Percentiles rank a stretch among this genome's conserved stretches.
Conservation (phyloP, 768 basidiomycete species). For the Nidularia sp. region DNA sequence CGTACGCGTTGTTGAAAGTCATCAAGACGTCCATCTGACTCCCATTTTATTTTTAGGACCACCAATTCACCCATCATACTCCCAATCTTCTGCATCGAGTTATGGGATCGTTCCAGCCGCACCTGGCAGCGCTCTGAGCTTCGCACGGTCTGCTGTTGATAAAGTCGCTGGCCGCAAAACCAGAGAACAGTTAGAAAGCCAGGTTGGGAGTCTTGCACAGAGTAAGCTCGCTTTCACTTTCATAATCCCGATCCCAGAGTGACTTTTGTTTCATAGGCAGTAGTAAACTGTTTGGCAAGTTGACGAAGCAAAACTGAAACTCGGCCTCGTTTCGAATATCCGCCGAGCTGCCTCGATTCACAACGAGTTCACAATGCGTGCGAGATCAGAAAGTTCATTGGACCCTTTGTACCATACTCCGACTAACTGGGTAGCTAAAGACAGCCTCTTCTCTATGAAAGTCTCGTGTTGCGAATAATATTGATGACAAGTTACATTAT, state of each 20-base stretch:
- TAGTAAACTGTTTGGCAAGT: slow-evolving; percentile 42
- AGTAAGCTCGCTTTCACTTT: slow-evolving; percentile 33
- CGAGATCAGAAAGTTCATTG: neutral
- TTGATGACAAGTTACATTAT: neutral
- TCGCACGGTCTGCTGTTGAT: slow-evolving; percentile 50
- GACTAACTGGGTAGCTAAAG: neutral
- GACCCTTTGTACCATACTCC: neutral
- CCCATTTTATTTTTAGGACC: slow-evolving; percentile 18
- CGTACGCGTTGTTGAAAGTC: slow-evolving; percentile 16
- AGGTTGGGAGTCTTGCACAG: slow-evolving; percentile 41
- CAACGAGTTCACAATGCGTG: neutral
- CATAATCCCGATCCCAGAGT: slow-evolving; percentile 3
- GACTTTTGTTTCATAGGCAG: slow-evolving; percentile 25
- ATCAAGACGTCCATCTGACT: too few species aligned
- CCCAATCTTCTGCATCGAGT: slow-evolving; percentile 15
- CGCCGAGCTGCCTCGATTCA: too few species aligned
- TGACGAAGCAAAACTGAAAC: slow-evolving; percentile 23
- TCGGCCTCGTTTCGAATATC: too few species aligned
- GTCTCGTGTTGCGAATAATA: neutral
- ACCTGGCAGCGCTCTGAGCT: slow-evolving; percentile 26
- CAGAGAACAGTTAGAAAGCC: slow-evolving; percentile 43
- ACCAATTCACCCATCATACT: slow-evolving; percentile 15
- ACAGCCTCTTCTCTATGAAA: neutral
- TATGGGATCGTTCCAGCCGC: slow-evolving; percentile 15
- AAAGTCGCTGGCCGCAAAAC: slow-evolving; percentile 50